phyloP scores from a whole-genome alignment of 2,329 filamentous ascomycete genomes.

The Neodidymelliopsis sp. region DNA sequence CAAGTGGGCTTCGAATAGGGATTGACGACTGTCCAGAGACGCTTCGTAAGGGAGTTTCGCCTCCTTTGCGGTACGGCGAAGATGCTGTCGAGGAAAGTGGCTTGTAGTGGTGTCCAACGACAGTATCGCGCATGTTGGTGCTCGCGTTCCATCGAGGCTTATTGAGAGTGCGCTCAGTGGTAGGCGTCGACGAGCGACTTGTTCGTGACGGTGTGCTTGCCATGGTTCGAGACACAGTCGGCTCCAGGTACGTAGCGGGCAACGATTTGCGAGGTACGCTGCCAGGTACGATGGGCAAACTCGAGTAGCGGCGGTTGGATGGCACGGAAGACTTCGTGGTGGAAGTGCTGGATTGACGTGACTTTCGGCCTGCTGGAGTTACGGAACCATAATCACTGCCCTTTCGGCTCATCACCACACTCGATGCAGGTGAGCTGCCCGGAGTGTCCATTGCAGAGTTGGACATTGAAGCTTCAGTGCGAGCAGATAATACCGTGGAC shows the following conservation, averaged over 20 bases:
- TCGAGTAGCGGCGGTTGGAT: constrained; percentile 57
- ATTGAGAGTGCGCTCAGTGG: constrained; percentile 34
- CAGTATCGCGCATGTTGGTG: constrained; percentile 48
- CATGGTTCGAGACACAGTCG: constrained; percentile 35
- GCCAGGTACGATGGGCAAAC: constrained; percentile 50
- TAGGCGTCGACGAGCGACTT: constrained; percentile 33
- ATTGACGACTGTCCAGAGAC: constrained; percentile 45
- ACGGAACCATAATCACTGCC: constrained; percentile 55
- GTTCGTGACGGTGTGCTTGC: constrained; percentile 35
- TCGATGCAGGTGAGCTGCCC: constrained; percentile 70
- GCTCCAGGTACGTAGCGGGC: constrained; percentile 25
- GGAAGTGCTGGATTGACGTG: constrained; percentile 56
- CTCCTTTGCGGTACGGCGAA: constrained; percentile 37
- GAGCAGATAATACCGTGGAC: constrained; percentile 80
- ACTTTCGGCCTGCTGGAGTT: constrained; percentile 57
- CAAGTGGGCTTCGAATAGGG: constrained; percentile 46
- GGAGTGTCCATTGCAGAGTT: constrained; percentile 71
- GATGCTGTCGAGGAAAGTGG: constrained; percentile 45
- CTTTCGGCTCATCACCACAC: constrained; percentile 64
- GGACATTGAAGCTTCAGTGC: constrained; percentile 74
- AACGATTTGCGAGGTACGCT: constrained; percentile 33
- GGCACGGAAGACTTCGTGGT: constrained; percentile 51
- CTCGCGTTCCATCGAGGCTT: constrained; percentile 52
- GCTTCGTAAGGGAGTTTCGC: constrained; percentile 27
- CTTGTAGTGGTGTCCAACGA: constrained; percentile 50